A percentile compares a stretch with the other conserved stretches of the same genome.
Conservation (phyloP, 768 basidiomycete species). For the Phaeotremella skinneri region DNA sequence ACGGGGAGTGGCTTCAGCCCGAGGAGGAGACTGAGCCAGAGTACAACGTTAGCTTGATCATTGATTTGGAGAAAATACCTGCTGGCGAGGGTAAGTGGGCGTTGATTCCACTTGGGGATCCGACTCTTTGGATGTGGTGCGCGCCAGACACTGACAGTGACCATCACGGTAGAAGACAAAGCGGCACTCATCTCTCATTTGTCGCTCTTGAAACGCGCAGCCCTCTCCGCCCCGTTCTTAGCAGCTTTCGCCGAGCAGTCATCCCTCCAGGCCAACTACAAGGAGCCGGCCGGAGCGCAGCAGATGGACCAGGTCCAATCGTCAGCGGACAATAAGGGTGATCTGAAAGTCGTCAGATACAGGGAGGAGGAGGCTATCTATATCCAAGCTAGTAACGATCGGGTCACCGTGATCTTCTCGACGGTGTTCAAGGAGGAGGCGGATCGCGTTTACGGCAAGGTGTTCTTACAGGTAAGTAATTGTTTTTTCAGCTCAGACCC, state of each 20-base stretch:
- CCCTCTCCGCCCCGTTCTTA: conserved; percentile 92
- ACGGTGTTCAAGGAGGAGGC: conserved; percentile 97
- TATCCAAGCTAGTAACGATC: conserved; percentile 85
- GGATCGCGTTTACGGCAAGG: conserved; percentile 91
- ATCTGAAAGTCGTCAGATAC: conserved; percentile 90
- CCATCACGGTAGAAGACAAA: conserved; percentile 63
- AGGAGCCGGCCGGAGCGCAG: conserved; percentile 57
- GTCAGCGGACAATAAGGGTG: conserved; percentile 57
- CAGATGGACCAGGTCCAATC: conserved; percentile 50
- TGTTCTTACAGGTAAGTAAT: conserved; percentile 82
- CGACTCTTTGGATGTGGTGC: not conserved
- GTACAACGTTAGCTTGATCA: conserved; percentile 79
- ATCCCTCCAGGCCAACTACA: conserved; percentile 62
- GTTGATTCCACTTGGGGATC: not conserved
- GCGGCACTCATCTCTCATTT: conserved; percentile 76
- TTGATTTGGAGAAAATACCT: conserved; percentile 84
- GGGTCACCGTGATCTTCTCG: conserved; percentile 96
- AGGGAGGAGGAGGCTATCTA: conserved; percentile 97
- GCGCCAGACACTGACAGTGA: not conserved
- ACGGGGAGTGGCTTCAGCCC: conserved; percentile 63
- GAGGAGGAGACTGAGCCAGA: conserved; percentile 71
- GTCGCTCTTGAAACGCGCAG: conserved; percentile 85
- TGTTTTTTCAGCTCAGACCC: not conserved
- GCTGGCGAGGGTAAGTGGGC: conserved; percentile 67
- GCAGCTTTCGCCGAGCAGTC: conserved; percentile 79